Base-by-base conservation (phyloP, 164 flowering plant genomes). In the Platanus orientalis region DNA sequence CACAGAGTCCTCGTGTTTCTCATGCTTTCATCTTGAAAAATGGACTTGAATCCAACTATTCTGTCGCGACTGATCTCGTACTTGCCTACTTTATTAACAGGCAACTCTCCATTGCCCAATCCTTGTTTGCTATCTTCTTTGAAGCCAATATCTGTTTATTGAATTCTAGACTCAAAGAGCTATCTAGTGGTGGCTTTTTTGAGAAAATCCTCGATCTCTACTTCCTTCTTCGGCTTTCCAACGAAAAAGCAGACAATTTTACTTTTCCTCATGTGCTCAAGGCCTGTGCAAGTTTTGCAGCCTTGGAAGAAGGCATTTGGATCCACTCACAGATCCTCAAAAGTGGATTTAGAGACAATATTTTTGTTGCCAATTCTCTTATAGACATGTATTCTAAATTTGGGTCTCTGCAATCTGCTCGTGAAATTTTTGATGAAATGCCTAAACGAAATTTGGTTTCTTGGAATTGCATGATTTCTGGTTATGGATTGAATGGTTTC, bases 261-360 rank as follows among this genome's bases (percentile, higher is more conserved):
- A 63, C 72, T 19, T 69, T 57, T 47, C 68, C 68, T 32, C 53
- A 27, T 28, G 67, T 58, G 4, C 68, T 63, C 48, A 69, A 63
- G 34, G 67, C 72, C 25, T 69, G 68, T 40, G 63, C 62, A 1
- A 14, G 24, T 58, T 59, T 63, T 26, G 6, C 19, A 7, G 57
- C 59, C 11, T 39, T 51, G 9, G 40, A 58, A 40, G 53, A 57
- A 54, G 64, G 64, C 60, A 12, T 11, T 20, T 14, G 49, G 16
- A 42, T 63, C 6, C 72, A 69, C 30, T 16, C 63, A 12, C 59
- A 58, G 12, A 58, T 69, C 39, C 49, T 49, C 32, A 69, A 53
- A 58, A 25, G 7, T 49, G 73, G 64, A 12, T 64, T 40, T 13
- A 24, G 42, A 7, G 25, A 19, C 36, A 27, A 58, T 23, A 36